These are phyloP conservation scores for Brassica carinata DNA, from an alignment of 345 rosid genomes.

Conservation along the genomic window DNA sequence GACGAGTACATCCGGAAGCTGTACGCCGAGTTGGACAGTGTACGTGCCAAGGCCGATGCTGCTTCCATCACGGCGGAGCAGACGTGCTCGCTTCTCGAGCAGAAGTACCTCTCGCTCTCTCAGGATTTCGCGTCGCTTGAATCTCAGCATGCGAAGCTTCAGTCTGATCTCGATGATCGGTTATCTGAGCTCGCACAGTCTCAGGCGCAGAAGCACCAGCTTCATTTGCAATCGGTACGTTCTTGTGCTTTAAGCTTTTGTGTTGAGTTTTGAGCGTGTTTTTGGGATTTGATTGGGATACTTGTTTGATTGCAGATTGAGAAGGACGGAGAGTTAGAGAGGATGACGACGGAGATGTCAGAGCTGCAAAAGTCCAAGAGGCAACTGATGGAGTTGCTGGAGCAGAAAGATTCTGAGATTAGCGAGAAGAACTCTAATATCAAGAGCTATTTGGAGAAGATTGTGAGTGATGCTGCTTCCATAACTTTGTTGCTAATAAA, in stretches of 20 bases:
- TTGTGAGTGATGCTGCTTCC: constrained; percentile 47
- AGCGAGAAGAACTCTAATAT: constrained; percentile 76
- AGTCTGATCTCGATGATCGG: constrained; percentile 67
- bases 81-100: constrained; percentile 91
- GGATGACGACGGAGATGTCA: constrained; percentile 62
- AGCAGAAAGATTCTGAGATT: constrained; percentile 74
- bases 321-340: constrained; percentile 83
- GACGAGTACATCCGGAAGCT: constrained; percentile 68
- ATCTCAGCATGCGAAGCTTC: constrained; percentile 64
- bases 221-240: constrained; percentile 67
- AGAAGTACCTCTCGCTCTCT: constrained; percentile 79
- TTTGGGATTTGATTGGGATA: background rate
- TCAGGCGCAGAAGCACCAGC: constrained; percentile 83
- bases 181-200: constrained; percentile 67
- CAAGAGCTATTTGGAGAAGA: constrained; percentile 77
- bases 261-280: background rate
- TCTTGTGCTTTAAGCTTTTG: background rate
- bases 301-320: constrained; percentile 53
- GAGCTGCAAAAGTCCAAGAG: constrained; percentile 86
- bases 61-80: constrained; percentile 92
- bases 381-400: constrained; percentile 80
- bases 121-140: constrained; percentile 64
- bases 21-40: constrained; percentile 65
- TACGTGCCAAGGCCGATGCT: constrained; percentile 84
- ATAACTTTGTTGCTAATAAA: background rate